A percentile compares a stretch with the other conserved stretches of the same genome.
Evolutionary conservation across 306 rosid species (phyloP).

Genomic region (Myrica gale): DNA sequence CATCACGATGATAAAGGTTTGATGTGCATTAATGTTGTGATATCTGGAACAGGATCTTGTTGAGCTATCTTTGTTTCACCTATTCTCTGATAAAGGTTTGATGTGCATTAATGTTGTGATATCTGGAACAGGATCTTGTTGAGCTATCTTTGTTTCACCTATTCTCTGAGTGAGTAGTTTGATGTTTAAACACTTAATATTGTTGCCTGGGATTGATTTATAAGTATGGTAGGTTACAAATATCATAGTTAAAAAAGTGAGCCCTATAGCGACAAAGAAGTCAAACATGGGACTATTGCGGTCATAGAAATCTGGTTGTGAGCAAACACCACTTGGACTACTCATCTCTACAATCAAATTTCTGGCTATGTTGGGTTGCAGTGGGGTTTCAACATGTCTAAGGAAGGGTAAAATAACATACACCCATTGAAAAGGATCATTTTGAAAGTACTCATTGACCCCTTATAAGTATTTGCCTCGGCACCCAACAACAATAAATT

Average conservation of each 20-base stretch:
- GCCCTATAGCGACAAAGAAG: slow-evolving; percentile 6
- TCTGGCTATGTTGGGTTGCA: slow-evolving; percentile 34
- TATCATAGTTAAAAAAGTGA: slow-evolving; percentile 10
- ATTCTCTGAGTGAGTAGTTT: slow-evolving; percentile 5
- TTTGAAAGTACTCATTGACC: slow-evolving; percentile 45
- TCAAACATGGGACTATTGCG: slow-evolving; percentile 8
- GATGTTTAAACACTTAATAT: background rate
- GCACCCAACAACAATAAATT: background rate
- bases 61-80: slow-evolving; percentile 9
- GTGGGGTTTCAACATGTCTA: slow-evolving; percentile 44
- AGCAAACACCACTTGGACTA: background rate
- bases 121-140: background rate
- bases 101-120: background rate
- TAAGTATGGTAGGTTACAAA: background rate
- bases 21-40: background rate
- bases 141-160: slow-evolving; percentile 14
- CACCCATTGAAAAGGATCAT: slow-evolving; percentile 45
- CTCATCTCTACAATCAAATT: slow-evolving; percentile 23
- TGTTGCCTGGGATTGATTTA: slow-evolving; percentile 2
- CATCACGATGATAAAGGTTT: background rate
- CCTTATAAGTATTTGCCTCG: slow-evolving; percentile 32
- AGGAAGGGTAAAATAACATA: slow-evolving; percentile 41
- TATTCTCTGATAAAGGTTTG: background rate
- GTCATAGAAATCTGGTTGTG: slow-evolving; percentile 7
- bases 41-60: background rate